Evolutionary conservation across 2,329 filamentous ascomycete genomes (phyloP), one percentile per base, ranked within the genome.

Genomic region (Exophiala mesophila): DNA sequence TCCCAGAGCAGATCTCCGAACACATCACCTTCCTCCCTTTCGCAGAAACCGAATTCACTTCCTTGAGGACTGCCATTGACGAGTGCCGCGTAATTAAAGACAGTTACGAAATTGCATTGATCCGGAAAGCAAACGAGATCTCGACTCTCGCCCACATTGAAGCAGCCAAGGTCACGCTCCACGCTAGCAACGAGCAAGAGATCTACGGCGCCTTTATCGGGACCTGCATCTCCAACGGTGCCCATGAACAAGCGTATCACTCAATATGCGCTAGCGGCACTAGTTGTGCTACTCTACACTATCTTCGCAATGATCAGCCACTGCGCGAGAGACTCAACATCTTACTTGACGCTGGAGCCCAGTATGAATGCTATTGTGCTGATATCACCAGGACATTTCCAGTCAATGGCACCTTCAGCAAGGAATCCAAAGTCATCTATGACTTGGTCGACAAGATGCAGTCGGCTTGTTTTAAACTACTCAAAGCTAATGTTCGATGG

Each of bases 311-410:
- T 60, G 74, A 94, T 57, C 76, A 84, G 55, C 66, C 80, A 1
- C 75, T 97, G 13, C 67, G 68, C 2, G 79, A 82, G 18, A 76
- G 82, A 44, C 79, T 89, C 57, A 73, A 89, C 20, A 69, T 97
- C 21, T 81, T 94, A 15, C 71, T 98, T 3, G 90, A 98, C 60
- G 89, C 90, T 1, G 89, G 88, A 2, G 84, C 82, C 53, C 90
- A 97, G 64, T 94, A 81, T 65, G 68, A 80, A 36, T 82, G 84
- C 55, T 97, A 98, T 62, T 88, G 88, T 20, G 85, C 84, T 44
- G 90, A 97, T 63, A 80, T 97, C 19, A 97, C 92, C 0, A 79
- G 90, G 26, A 92, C 89, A 0, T 80, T 96, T 53, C 90, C 90
- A 3, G 67, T 96, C 16, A 76, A 74, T 10, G 85, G 85, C 4